phyloP scores from a whole-genome alignment of 805 yeast genomes.

The Lachancea meyersii region DNA sequence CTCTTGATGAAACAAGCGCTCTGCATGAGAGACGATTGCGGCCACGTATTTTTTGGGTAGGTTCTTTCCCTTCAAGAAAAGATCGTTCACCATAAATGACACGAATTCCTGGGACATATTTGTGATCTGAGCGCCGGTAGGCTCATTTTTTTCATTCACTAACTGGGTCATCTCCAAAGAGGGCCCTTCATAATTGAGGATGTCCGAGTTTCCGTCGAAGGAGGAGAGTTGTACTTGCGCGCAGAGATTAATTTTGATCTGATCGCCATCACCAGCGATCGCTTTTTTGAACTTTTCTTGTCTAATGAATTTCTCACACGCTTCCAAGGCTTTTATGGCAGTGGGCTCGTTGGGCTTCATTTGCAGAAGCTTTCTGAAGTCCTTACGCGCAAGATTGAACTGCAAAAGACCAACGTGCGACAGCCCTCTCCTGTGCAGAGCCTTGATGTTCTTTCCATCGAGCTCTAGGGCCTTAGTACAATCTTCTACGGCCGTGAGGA shows the following conservation, averaged over 20 bases:
- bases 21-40: slow-evolving; percentile 70
- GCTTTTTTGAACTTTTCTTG: slow-evolving; percentile 80
- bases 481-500: slow-evolving; percentile 79
- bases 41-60: slow-evolving; percentile 79
- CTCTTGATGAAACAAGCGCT: slow-evolving; percentile 57
- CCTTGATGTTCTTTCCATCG: slow-evolving; percentile 66
- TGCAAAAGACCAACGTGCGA: slow-evolving; percentile 71
- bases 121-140: slow-evolving; percentile 30
- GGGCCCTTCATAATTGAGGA: slow-evolving; percentile 28
- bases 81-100: slow-evolving; percentile 49
- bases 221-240: slow-evolving; percentile 23
- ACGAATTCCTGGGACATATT: slow-evolving; percentile 52
- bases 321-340: slow-evolving; percentile 56
- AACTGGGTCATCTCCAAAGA: slow-evolving; percentile 26
- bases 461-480: slow-evolving; percentile 63
- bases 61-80: slow-evolving; percentile 67
- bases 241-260: slow-evolving; percentile 22
- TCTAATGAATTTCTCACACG: slow-evolving; percentile 60
- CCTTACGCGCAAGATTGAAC: slow-evolving; percentile 66
- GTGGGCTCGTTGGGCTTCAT: slow-evolving; percentile 62
- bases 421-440: slow-evolving; percentile 81
- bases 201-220: slow-evolving; percentile 30
- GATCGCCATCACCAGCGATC: slow-evolving; percentile 63
- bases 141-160: slow-evolving; percentile 22
- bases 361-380: slow-evolving; percentile 56